Evolutionary conservation across 345 rosid genomes (phyloP).

Genomic region (Boechera retrofracta): DNA sequence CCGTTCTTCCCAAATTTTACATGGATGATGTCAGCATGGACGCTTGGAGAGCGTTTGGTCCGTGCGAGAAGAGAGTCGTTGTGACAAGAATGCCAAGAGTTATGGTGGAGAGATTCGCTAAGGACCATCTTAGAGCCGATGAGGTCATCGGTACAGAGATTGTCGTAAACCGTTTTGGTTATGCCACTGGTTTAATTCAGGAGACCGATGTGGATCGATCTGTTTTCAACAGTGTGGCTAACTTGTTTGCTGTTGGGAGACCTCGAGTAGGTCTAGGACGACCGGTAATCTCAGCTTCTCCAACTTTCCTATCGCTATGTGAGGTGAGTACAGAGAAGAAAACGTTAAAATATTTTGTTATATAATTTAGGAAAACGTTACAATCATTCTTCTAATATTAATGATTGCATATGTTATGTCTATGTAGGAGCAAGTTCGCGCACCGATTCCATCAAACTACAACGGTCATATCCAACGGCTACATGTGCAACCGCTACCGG

Average conservation of each 20-base stretch:
- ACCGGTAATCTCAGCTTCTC: conserved; percentile 27
- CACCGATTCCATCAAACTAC: conserved; percentile 50
- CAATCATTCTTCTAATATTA: not conserved
- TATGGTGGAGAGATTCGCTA: conserved; percentile 81
- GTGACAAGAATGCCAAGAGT: conserved; percentile 76
- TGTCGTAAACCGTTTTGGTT: conserved; percentile 65
- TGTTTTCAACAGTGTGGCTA: conserved; percentile 46
- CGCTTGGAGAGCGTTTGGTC: conserved; percentile 75
- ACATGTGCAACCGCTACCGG: conserved; percentile 66
- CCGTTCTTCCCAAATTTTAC: conserved; percentile 83
- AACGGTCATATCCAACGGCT: conserved; percentile 31
- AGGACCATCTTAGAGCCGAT: conserved; percentile 77
- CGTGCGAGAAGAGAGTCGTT: conserved; percentile 62
- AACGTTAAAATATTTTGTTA: conserved; percentile 7
- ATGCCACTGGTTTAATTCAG: conserved; percentile 61
- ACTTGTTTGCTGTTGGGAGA: conserved; percentile 53
- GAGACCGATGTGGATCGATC: conserved; percentile 38
- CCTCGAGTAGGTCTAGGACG: conserved; percentile 67
- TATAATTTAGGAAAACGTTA: not conserved
- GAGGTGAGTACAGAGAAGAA: conserved; percentile 52
- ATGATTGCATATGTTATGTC: conserved; percentile 7
- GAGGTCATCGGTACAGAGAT: conserved; percentile 80
- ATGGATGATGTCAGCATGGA: conserved; percentile 76
- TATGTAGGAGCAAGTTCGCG: conserved; percentile 61
- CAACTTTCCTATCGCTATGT: conserved; percentile 62